Evolutionary conservation across 176 grass and related monocot species (phyloP).

Genomic region (Aegilops tauschii): DNA sequence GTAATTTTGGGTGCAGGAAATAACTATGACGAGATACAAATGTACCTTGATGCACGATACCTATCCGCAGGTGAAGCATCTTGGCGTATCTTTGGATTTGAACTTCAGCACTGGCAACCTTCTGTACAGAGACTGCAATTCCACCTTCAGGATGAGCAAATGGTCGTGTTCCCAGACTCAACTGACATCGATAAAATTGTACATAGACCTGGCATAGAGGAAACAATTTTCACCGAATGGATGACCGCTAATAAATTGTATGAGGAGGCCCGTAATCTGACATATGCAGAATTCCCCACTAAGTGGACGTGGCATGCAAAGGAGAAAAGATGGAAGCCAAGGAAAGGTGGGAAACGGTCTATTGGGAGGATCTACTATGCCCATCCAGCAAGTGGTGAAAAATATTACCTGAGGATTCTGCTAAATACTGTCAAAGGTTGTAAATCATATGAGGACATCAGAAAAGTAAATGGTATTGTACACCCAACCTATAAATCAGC

Average conservation of each 20-base stretch:
- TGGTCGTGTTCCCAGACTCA: neutral
- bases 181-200: neutral
- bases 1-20: neutral
- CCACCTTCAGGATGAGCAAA: conserved; percentile 26
- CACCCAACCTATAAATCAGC: conserved; percentile 12
- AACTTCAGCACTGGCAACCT: conserved; percentile 28
- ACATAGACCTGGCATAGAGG: neutral
- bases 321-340: neutral
- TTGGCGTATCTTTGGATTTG: conserved; percentile 24
- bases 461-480: neutral
- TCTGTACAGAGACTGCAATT: conserved; percentile 17
- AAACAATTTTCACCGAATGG: conserved; percentile 29
- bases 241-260: neutral
- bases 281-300: conserved; percentile 31
- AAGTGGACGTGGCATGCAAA: conserved; percentile 19
- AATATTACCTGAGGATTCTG: conserved; percentile 19
- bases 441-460: neutral
- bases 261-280: neutral
- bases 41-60: conserved; percentile 36
- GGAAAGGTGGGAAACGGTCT: neutral
- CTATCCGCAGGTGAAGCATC: conserved; percentile 14
- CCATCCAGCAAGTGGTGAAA: conserved; percentile 4
- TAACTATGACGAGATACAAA: conserved; percentile 26
- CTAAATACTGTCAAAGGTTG: neutral
- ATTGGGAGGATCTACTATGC: conserved; percentile 22